phyloP scores from a whole-genome alignment of 768 basidiomycete genomes.

The Boletellus emodensis region DNA sequence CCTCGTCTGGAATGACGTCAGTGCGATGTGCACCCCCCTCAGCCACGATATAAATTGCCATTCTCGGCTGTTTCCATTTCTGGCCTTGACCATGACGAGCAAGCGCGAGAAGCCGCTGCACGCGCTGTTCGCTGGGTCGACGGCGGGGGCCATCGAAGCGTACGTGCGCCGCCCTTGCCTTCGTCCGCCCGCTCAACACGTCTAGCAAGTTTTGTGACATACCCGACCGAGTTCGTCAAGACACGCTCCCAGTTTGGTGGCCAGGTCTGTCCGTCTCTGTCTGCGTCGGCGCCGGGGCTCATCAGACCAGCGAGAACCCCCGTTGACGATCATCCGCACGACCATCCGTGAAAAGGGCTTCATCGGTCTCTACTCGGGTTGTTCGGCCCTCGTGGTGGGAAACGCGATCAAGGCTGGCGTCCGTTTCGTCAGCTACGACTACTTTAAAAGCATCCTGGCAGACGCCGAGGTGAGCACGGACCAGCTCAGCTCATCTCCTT shows the following conservation, averaged over 20 bases:
- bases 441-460: conserved; percentile 79
- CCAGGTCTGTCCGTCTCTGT: conserved; percentile 41
- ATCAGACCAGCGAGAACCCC: conserved; percentile 53
- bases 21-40: not conserved
- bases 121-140: conserved; percentile 85
- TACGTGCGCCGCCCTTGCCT: conserved; percentile 36
- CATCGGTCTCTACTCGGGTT: conserved; percentile 88
- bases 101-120: conserved; percentile 81
- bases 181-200: conserved; percentile 26
- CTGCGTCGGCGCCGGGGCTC: not conserved
- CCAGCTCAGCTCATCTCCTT: not conserved
- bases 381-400: conserved; percentile 82
- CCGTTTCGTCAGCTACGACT: conserved; percentile 91
- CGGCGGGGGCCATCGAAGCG: conserved; percentile 93
- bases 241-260: conserved; percentile 91
- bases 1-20: conserved; percentile 12
- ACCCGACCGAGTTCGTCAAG: conserved; percentile 90
- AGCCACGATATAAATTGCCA: too few relatives aligned
- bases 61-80: not conserved
- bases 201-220: conserved; percentile 70
- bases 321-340: conserved; percentile 66
- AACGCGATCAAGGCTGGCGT: conserved; percentile 95
- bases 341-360: conserved; percentile 77
- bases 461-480: conserved; percentile 65
- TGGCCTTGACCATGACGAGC: conserved; percentile 35